These are phyloP conservation scores for Agapanthus africanus DNA, from an alignment of 106 monocot genomes.

Conservation along the genomic window DNA sequence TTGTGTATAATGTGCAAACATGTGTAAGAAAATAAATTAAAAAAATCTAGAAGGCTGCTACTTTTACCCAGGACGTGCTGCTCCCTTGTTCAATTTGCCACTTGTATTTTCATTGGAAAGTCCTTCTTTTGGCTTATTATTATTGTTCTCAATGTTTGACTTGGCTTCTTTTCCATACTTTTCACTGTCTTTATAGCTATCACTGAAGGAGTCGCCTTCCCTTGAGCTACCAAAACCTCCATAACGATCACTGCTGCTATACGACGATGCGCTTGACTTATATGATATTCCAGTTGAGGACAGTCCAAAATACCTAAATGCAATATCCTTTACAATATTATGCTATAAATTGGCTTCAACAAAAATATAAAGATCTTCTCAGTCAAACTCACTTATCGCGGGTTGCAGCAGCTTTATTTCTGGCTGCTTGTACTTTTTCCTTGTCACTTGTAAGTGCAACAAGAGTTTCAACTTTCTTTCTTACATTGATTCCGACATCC, in stretches of 20 bases:
- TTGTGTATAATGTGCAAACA: not conserved
- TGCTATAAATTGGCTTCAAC: no score
- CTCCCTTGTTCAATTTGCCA: conserved; percentile 34
- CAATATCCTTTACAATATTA: no score
- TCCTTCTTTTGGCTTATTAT: conserved; percentile 1
- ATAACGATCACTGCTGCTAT: conserved; percentile 36
- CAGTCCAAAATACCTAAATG: conserved; percentile 78
- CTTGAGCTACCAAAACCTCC: conserved; percentile 38
- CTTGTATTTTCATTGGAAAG: no score
- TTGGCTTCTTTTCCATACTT: no score
- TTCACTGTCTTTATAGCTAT: conserved; percentile 57
- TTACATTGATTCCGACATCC: conserved; percentile 86
- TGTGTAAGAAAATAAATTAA: not conserved
- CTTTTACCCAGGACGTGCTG: conserved; percentile 22
- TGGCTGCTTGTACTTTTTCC: conserved; percentile 68
- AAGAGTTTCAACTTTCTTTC: conserved; percentile 88
- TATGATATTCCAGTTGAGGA: conserved; percentile 78
- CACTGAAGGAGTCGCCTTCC: conserved; percentile 44
- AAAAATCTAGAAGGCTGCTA: not conserved
- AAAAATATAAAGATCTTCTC: no score
- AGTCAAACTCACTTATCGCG: conserved; percentile 90
- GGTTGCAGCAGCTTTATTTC: conserved; percentile 83
- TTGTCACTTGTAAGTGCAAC: conserved; percentile 60
- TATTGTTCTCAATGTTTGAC: conserved; percentile 14
- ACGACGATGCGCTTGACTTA: conserved; percentile 65